Evolutionary conservation across 2,329 filamentous ascomycete genomes (phyloP).

Genomic region (Apiospora saccharicola): DNA sequence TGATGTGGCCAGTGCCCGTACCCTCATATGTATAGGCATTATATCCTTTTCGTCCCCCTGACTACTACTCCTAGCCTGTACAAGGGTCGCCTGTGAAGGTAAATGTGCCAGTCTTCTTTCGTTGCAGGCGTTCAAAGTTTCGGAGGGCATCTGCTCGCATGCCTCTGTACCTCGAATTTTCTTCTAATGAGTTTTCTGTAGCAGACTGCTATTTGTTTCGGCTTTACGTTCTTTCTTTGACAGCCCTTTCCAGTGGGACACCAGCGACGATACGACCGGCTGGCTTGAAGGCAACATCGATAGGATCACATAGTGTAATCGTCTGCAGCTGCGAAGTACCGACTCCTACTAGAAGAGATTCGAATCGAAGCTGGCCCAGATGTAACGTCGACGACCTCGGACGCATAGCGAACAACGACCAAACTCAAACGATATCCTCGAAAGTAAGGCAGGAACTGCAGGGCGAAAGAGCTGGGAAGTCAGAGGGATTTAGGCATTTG

Average conservation of each 20-base stretch:
- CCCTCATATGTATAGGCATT: neutral
- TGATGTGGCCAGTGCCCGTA: neutral
- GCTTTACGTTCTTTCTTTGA: neutral
- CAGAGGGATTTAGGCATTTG: neutral
- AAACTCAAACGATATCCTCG: neutral
- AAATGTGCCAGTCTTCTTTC: neutral
- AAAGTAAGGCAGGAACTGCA: neutral
- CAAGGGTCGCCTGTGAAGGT: neutral
- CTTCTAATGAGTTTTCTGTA: neutral
- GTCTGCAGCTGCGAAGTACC: neutral
- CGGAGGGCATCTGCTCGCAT: neutral
- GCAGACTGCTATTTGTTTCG: neutral
- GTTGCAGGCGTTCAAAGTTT: neutral
- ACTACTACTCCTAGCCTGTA: neutral
- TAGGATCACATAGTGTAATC: neutral
- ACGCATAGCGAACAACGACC: neutral
- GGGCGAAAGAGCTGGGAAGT: conserved; percentile 2
- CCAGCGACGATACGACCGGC: neutral
- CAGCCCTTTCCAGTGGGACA: neutral
- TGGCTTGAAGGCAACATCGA: neutral
- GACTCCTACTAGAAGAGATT: neutral
- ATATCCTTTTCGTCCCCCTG: neutral
- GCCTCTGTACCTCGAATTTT: neutral
- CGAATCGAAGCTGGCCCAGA: neutral
- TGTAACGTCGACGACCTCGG: neutral